These are phyloP conservation scores for Alternaria sp. DNA, from an alignment of 2,329 filamentous ascomycete species.

Conservation along the genomic window DNA sequence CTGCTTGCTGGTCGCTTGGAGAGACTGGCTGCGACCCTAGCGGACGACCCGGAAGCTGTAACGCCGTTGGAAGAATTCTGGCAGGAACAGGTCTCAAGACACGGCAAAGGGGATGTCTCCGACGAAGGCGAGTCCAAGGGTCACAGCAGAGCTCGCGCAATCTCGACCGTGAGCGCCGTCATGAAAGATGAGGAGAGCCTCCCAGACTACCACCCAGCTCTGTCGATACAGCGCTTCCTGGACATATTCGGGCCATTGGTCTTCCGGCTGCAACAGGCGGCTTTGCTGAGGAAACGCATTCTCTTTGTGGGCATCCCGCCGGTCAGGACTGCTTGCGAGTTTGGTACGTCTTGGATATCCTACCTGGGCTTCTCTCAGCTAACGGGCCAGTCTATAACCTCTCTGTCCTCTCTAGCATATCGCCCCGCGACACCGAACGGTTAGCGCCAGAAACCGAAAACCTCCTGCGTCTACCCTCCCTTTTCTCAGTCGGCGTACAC, in stretches of 20 bases:
- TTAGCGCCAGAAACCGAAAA: slow-evolving; percentile 70
- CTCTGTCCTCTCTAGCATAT: slow-evolving; percentile 90
- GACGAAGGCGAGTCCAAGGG: slow-evolving; percentile 20
- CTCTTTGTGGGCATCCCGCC: slow-evolving; percentile 86
- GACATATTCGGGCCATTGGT: slow-evolving; percentile 89
- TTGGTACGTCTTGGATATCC: slow-evolving; percentile 66
- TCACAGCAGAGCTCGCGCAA: slow-evolving; percentile 44
- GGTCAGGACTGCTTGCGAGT: slow-evolving; percentile 85
- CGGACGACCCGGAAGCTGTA: slow-evolving; percentile 69
- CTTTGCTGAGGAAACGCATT: slow-evolving; percentile 85
- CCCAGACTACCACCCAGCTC: slow-evolving; percentile 82
- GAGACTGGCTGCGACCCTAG: slow-evolving; percentile 71
- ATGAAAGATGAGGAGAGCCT: slow-evolving; percentile 70
- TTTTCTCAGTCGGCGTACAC: slow-evolving; percentile 94
- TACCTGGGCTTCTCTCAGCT: slow-evolving; percentile 4
- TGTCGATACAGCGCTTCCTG: slow-evolving; percentile 79
- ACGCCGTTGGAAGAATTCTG: slow-evolving; percentile 80
- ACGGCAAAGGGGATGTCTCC: background rate
- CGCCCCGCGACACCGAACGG: slow-evolving; percentile 73
- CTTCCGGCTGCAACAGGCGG: slow-evolving; percentile 89
- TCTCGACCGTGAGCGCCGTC: slow-evolving; percentile 64
- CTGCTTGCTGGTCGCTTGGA: slow-evolving; percentile 80
- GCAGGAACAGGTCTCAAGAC: slow-evolving; percentile 61
- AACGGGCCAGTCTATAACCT: slow-evolving; percentile 79
- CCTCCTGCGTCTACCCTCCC: slow-evolving; percentile 72